phyloP scores from a whole-genome alignment of 306 rosid genomes.

The Acacia melanoxylon region DNA sequence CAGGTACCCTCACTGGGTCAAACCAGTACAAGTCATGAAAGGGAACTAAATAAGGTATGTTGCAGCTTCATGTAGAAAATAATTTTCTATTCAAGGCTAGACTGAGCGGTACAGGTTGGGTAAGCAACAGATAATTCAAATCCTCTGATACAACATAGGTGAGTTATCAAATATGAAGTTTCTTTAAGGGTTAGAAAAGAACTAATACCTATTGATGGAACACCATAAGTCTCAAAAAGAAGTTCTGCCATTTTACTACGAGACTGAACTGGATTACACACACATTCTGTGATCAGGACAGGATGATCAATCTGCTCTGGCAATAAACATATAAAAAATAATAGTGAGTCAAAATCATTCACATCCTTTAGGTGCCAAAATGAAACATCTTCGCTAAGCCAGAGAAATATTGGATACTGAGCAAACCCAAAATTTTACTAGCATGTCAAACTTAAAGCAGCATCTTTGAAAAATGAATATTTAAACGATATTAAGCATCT shows the following conservation, averaged over 20 bases:
- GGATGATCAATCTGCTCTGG: conserved; percentile 97
- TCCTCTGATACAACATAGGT: conserved; percentile 11
- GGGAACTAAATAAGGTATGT: conserved; percentile 6
- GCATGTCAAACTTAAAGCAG: conserved; percentile 13
- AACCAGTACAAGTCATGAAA: conserved; percentile 21
- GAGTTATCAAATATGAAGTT: conserved; percentile 1
- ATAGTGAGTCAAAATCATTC: conserved; percentile 34
- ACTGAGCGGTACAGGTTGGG: neutral
- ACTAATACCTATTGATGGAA: conserved; percentile 79
- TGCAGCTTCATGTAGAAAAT: conserved; percentile 12
- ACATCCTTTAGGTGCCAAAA: conserved; percentile 13
- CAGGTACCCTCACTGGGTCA: conserved; percentile 21
- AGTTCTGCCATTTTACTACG: conserved; percentile 98
- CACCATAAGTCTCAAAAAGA: conserved; percentile 96
- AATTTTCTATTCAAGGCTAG: conserved; percentile 14
- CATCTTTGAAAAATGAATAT: neutral
- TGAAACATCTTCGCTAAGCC: conserved; percentile 4
- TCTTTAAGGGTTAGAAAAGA: conserved; percentile 15
- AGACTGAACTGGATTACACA: conserved; percentile 91
- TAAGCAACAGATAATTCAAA: conserved; percentile 18
- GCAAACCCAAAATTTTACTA: neutral
- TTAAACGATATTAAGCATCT: conserved; percentile 6
- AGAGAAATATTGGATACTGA: conserved; percentile 24
- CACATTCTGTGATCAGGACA: conserved; percentile 89
- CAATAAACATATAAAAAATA: conserved; percentile 54